Percentiles rank a stretch among this genome's conserved stretches.
phyloP scores from a whole-genome alignment of 192 early-diverging fungal species.

The Bifiguratus adelaidae region DNA sequence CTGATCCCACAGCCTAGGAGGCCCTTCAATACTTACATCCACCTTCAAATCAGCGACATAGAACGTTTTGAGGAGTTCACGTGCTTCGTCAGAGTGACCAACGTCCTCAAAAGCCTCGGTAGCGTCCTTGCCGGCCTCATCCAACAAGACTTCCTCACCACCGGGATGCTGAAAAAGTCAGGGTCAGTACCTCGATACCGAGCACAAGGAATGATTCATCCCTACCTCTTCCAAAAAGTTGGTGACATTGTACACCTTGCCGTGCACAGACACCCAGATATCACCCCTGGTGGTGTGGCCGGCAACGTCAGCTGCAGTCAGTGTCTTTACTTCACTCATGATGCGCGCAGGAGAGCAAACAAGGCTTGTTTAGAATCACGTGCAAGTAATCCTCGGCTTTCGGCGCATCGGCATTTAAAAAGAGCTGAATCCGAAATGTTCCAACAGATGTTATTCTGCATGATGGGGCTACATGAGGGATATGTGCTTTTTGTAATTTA shows the following conservation, averaged over 20 bases:
- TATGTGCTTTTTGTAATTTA: no score
- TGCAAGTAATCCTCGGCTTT: no score
- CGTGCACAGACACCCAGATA: conserved; percentile 65
- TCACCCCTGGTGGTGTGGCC: conserved; percentile 52
- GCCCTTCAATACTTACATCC: conserved; percentile 26
- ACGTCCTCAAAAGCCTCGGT: conserved; percentile 95
- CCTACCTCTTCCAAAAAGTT: conserved; percentile 57
- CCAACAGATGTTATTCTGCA: no score
- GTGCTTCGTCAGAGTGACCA: conserved; percentile 93
- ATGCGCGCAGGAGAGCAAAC: no score
- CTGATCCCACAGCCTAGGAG: no score
- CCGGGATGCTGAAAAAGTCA: conserved; percentile 72
- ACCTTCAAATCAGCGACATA: conserved; percentile 63
- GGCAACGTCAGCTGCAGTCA: conserved; percentile 50
- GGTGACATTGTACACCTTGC: conserved; percentile 64
- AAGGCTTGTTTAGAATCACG: no score
- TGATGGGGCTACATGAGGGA: no score
- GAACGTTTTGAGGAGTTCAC: conserved; percentile 65
- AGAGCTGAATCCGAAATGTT: no score
- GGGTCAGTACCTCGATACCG: neutral
- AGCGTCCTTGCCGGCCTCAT: conserved; percentile 83
- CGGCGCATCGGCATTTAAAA: no score
- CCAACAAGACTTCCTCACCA: conserved; percentile 93
- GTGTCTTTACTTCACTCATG: no score
- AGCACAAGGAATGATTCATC: neutral